Percentiles rank a stretch among this genome's conserved stretches.
phyloP scores from a whole-genome alignment of 2,329 filamentous ascomycete species.

The Geosmithia flava region DNA sequence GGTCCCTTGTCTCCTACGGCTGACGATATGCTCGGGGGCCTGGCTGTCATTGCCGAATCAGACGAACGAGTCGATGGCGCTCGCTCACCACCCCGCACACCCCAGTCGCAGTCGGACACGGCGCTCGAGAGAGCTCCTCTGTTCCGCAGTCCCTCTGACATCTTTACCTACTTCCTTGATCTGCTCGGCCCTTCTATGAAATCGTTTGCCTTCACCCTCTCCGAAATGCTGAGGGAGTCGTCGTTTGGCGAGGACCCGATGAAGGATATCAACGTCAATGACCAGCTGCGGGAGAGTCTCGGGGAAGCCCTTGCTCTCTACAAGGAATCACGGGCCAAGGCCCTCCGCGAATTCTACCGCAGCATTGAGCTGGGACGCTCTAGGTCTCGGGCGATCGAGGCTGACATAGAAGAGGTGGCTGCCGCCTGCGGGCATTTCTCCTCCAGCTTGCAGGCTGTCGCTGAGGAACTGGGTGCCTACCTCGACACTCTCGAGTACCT shows the following conservation, averaged over 20 bases:
- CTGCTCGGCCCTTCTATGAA: conserved; percentile 92
- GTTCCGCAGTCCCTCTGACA: conserved; percentile 59
- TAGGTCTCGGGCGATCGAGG: conserved; percentile 63
- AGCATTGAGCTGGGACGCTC: conserved; percentile 61
- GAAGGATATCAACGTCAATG: conserved; percentile 61
- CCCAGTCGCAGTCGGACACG: conserved; percentile 14
- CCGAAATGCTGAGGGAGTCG: conserved; percentile 76
- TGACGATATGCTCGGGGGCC: conserved; percentile 29
- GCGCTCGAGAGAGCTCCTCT: conserved; percentile 16
- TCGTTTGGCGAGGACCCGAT: conserved; percentile 62
- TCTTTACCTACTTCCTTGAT: conserved; percentile 83
- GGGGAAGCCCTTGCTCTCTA: conserved; percentile 72
- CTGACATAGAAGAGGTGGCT: conserved; percentile 92
- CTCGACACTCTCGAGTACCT: conserved; percentile 77
- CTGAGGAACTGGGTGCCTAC: conserved; percentile 76
- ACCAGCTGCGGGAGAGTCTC: conserved; percentile 69
- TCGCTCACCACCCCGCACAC: not conserved
- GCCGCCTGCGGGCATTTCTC: conserved; percentile 97
- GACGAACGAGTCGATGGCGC: not conserved
- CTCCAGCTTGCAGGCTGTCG: conserved; percentile 82
- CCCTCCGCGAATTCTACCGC: conserved; percentile 68
- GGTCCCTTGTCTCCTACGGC: conserved; percentile 4
- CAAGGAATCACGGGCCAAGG: conserved; percentile 59
- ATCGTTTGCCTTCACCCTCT: conserved; percentile 82
- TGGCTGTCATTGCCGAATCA: conserved; percentile 47